phyloP scores from a whole-genome alignment of 768 basidiomycete species.

The Lactarius deliciosus region DNA sequence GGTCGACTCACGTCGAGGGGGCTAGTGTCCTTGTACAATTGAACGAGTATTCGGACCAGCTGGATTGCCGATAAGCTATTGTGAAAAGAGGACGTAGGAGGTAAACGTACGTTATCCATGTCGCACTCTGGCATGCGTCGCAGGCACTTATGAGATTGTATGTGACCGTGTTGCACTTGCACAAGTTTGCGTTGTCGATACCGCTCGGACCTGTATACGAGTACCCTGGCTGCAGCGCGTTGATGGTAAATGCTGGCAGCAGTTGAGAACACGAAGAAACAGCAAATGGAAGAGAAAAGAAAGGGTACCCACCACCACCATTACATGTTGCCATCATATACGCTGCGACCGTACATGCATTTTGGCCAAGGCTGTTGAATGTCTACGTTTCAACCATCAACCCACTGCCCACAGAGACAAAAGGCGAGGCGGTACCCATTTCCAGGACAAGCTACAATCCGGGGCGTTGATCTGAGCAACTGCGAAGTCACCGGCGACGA shows the following conservation, averaged over 20 bases:
- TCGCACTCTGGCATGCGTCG: conserved; percentile 10
- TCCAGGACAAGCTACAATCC: conserved; percentile 3
- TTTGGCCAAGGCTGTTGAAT: conserved; percentile 17
- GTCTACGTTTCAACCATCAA: background rate
- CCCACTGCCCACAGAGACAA: background rate
- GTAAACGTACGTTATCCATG: conserved; percentile 6
- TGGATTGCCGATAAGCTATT: background rate
- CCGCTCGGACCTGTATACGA: too few relatives aligned
- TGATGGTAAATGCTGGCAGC: conserved; percentile 7
- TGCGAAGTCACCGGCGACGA: background rate
- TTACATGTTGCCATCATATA: conserved; percentile 19
- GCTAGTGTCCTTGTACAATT: conserved; percentile 7
- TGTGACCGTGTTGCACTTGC: conserved; percentile 22
- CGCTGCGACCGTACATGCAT: conserved; percentile 15
- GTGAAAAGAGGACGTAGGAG: too few relatives aligned
- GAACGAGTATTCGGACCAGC: conserved; percentile 1
- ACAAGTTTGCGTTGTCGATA: conserved; percentile 1
- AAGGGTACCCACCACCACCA: conserved; percentile 10
- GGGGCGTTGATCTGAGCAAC: background rate
- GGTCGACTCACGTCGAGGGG: conserved; percentile 14
- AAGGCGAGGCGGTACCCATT: conserved; percentile 6
- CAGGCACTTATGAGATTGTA: conserved; percentile 25
- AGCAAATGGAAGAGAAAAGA: background rate
- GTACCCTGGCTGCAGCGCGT: too few relatives aligned
- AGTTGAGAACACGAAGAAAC: background rate